Conservation (phyloP, 805 yeast species). For the Nakazawaea holstii region DNA sequence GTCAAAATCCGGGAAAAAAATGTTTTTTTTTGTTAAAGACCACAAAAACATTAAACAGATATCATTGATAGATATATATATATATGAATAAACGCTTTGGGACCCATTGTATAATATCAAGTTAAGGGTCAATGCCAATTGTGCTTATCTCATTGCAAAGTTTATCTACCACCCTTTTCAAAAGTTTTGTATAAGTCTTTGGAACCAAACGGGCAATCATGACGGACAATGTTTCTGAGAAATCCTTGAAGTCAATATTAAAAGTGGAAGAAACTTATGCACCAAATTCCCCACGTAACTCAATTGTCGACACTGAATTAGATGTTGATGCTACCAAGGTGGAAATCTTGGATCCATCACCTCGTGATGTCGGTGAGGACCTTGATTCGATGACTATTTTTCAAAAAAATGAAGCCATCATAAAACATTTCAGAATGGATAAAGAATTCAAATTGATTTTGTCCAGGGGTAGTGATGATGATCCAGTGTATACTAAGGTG, state of each 20-base stretch:
- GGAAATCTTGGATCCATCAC: not conserved
- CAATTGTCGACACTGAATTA: not conserved
- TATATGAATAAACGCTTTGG: too few relatives aligned
- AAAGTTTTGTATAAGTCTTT: too few relatives aligned
- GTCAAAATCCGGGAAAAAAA: too few relatives aligned
- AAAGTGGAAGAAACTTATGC: too few relatives aligned
- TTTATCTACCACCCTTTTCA: too few relatives aligned
- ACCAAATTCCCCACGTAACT: not conserved
- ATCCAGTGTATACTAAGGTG: constrained; percentile 8
- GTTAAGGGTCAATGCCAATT: too few relatives aligned
- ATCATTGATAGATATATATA: too few relatives aligned
- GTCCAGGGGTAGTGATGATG: not conserved
- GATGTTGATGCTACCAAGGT: not conserved
- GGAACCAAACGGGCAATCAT: not conserved
- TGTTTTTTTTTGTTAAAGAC: too few relatives aligned
- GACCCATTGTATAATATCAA: too few relatives aligned
- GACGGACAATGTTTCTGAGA: not conserved
- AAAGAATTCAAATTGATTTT: not conserved
- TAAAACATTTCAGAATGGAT: constrained; percentile 3
- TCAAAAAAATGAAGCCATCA: constrained; percentile 1
- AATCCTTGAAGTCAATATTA: not conserved
- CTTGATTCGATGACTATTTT: not conserved
- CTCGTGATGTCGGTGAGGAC: not conserved
- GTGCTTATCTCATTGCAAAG: too few relatives aligned
- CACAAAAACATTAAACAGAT: too few relatives aligned